Evolutionary conservation across 2,329 filamentous ascomycete species (phyloP).

Genomic region (Penicillium sp.): DNA sequence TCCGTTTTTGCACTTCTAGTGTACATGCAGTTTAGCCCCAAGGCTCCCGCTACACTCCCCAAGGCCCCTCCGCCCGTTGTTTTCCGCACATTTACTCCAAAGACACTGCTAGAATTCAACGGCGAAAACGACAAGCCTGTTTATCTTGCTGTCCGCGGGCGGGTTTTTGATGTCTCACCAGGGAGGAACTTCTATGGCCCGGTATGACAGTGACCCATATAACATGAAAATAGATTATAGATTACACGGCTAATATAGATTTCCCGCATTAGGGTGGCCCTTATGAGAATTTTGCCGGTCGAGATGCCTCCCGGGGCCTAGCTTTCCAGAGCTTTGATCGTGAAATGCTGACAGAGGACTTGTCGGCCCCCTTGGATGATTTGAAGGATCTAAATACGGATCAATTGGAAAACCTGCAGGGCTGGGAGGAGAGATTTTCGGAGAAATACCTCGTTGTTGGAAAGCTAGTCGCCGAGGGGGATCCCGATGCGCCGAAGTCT

Average conservation of each 20-base stretch:
- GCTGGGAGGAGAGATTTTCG: slow-evolving; percentile 91
- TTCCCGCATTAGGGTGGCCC: slow-evolving; percentile 67
- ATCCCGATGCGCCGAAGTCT: slow-evolving; percentile 45
- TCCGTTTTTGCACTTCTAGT: slow-evolving; percentile 61
- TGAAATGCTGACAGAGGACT: slow-evolving; percentile 90
- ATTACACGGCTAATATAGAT: too few species aligned
- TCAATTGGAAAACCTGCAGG: slow-evolving; percentile 79
- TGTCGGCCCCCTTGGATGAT: slow-evolving; percentile 80
- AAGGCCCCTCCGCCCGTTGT: slow-evolving; percentile 69
- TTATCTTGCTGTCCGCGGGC: slow-evolving; percentile 88
- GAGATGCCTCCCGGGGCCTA: slow-evolving; percentile 86
- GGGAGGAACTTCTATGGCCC: slow-evolving; percentile 96
- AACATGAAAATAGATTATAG: too few species aligned
- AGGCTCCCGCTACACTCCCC: slow-evolving; percentile 57
- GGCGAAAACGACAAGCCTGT: slow-evolving; percentile 75
- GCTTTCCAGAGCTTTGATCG: slow-evolving; percentile 92
- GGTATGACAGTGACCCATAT: slow-evolving; percentile 31
- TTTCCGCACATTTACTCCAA: slow-evolving; percentile 83
- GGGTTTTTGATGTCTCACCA: slow-evolving; percentile 85
- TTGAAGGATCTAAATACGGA: slow-evolving; percentile 73
- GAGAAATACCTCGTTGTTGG: slow-evolving; percentile 98
- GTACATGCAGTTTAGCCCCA: slow-evolving; percentile 64
- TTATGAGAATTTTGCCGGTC: slow-evolving; percentile 93
- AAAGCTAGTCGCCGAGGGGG: slow-evolving; percentile 72
- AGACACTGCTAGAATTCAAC: slow-evolving; percentile 84